Base-by-base conservation (phyloP, 148 eudicot genomes). In the Limonium bicolor region DNA sequence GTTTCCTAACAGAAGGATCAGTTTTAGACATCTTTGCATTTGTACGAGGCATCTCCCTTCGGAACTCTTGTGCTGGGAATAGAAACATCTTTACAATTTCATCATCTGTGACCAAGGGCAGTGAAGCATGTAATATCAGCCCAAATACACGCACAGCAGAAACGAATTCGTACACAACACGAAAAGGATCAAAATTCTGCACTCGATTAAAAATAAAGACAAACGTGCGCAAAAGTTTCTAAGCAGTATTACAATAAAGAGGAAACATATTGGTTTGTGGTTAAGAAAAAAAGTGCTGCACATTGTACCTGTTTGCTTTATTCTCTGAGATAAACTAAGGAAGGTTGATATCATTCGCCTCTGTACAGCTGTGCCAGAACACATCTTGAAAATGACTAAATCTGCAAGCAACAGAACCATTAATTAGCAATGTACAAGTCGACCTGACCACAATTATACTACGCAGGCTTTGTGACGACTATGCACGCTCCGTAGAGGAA, bases 81-180 rank as follows among this genome's bases (percentile, higher is more conserved):
- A 58, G 69, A 56, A 88, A 88, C 90, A 88, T 88, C 53, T 74
- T 66, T 33, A 82, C 96, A 35, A 79, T 83, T 53, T 88, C 96
- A 56, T 57, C 61, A 33, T 88, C 96, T 88, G 77, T 67, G 20
- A n/a, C n/a, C 41, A 54, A 47, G 17, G 46, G 19, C 7, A 51
- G 56, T 35, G n/a, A 23, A 37, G 23, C 17, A 39, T 21, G 20
- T 9, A 3, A n/a, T 3, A 20, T 9, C 0, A 23, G 13, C 34
- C 22, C 10, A 27, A 28, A 38, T 18, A 34, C 0, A 13, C 12
- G 27, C 21, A 15, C 24, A 18, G 18, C 27, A 5, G 2, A 18
- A 26, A 24, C 11, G 27, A 36, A 15, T 18, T 17, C n/a, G 27
- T 1, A 29, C 7, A 19, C 10, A 42, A 13, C 6, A 33, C 8